Conservation (phyloP, 306 rosid species). For the Purshia tridentata region DNA sequence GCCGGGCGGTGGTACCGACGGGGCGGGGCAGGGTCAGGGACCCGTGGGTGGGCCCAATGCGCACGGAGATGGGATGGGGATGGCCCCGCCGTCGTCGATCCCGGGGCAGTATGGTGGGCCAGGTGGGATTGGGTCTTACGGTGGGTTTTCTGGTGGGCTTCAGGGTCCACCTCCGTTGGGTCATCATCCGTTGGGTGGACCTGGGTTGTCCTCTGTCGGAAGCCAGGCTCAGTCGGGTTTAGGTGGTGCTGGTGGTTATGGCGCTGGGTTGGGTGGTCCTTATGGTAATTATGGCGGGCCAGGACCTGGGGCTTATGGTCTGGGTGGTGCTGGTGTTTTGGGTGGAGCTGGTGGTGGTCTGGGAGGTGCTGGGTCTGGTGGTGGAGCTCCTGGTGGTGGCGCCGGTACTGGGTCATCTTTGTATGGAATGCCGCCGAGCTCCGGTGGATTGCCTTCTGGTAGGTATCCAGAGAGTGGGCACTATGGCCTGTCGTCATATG, state of each 20-base stretch:
- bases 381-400: constrained; percentile 16
- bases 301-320: constrained; percentile 39
- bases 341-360: constrained; percentile 34
- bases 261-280: constrained; percentile 56
- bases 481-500: constrained; percentile 47
- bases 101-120: constrained; percentile 63
- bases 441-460: constrained; percentile 66
- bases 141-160: constrained; percentile 61
- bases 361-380: constrained; percentile 23
- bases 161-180: constrained; percentile 68
- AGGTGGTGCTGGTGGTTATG: constrained; percentile 62
- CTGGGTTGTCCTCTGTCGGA: constrained; percentile 42
- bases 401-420: constrained; percentile 49
- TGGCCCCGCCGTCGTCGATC: constrained; percentile 39
- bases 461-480: constrained; percentile 80
- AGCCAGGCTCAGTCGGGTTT: constrained; percentile 55
- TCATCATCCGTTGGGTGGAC: constrained; percentile 53
- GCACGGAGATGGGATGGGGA: constrained; percentile 39
- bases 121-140: constrained; percentile 63
- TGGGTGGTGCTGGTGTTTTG: constrained; percentile 32
- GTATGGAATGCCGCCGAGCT: constrained; percentile 71
- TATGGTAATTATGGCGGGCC: constrained; percentile 64
- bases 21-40: constrained; percentile 33
- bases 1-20: constrained; percentile 50
- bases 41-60: constrained; percentile 43